Evolutionary conservation across 208 protist genomes (phyloP), one percentile per base, ranked within the genome.

Genomic region (Acanthamoeba healyi): DNA sequence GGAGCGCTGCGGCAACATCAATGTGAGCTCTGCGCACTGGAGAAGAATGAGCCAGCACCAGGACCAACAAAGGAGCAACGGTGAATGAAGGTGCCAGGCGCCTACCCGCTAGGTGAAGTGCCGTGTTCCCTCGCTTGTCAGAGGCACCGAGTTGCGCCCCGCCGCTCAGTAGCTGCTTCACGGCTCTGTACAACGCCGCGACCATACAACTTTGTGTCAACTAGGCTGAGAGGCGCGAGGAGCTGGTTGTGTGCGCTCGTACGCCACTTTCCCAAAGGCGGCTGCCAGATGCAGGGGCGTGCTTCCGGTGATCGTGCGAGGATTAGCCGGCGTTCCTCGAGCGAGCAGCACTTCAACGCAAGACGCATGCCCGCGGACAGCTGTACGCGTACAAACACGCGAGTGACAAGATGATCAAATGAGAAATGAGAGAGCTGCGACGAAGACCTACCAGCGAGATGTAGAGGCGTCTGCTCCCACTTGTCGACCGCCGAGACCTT

Each of bases 401-500:
- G n/a, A 24, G 15, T 34, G n/a, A 67, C n/a, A 67, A 67, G n/a
- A 29, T 5, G n/a, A 67, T 9, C 15, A 26, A 9, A 22, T 24
- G n/a, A 67, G 6, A 67, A 67, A 67, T 26, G 58, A 9, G 70
- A n/a, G n/a, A n/a, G n/a, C n/a, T n/a, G n/a, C n/a, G n/a, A n/a
- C n/a, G 26, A 9, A 32, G 24, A 44, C 36, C 12, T 42, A 79
- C 70, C 70, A 32, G 70, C 70, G 5, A 79, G 70, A 44, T 79
- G 70, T 3, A 79, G 70, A 4, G 70, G 70, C 36, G 70, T 79
- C 32, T 79, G 70, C 26, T 79, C 70, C 70, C 70, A 79, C 26
- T 79, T 79, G 70, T 79, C 70, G 15, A 79, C 38, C 6, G 70
- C 70, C 7, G 70, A 38, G 10, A 79, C 24, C 70, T 79, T 36